phyloP scores from a whole-genome alignment of 108 stramenopile genomes.

The Cyclostephanos invisitatus region DNA sequence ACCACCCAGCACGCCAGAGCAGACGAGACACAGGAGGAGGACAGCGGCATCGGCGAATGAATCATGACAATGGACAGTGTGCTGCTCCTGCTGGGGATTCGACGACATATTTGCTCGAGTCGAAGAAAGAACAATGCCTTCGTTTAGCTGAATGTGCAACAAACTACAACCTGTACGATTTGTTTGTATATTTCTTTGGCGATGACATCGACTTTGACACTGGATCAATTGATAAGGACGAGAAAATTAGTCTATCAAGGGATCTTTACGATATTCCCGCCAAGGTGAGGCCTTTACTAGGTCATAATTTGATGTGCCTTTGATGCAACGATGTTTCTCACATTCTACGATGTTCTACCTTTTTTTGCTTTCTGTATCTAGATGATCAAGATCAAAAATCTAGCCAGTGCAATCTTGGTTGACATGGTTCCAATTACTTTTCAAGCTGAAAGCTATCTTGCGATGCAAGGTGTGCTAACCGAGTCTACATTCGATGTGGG shows the following conservation, averaged over 20 bases:
- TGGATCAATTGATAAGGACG: conserved; percentile 1
- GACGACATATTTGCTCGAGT: neutral
- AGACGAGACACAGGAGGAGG: neutral
- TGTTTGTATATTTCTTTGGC: conserved; percentile 14
- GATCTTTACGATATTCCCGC: too few species aligned
- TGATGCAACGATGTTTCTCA: too few species aligned
- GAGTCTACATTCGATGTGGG: too few species aligned
- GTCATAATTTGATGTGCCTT: too few species aligned
- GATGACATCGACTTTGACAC: conserved; percentile 20
- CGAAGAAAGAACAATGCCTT: neutral
- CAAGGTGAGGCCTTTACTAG: too few species aligned
- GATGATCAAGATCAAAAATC: too few species aligned
- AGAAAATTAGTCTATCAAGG: neutral
- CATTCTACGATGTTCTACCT: too few species aligned
- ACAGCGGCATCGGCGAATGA: neutral
- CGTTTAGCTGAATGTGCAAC: conserved; percentile 11
- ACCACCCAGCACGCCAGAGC: neutral
- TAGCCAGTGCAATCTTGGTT: too few species aligned
- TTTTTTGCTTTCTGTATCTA: too few species aligned
- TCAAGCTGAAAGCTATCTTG: too few species aligned
- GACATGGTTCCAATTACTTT: too few species aligned
- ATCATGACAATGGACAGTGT: neutral
- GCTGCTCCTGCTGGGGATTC: neutral
- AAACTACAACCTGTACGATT: conserved; percentile 8
- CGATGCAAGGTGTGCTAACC: too few species aligned